A percentile compares a stretch with the other conserved stretches of the same genome.
Evolutionary conservation across 495 filamentous ascomycete species (phyloP).

Genomic region (Aspergillus wentii): DNA sequence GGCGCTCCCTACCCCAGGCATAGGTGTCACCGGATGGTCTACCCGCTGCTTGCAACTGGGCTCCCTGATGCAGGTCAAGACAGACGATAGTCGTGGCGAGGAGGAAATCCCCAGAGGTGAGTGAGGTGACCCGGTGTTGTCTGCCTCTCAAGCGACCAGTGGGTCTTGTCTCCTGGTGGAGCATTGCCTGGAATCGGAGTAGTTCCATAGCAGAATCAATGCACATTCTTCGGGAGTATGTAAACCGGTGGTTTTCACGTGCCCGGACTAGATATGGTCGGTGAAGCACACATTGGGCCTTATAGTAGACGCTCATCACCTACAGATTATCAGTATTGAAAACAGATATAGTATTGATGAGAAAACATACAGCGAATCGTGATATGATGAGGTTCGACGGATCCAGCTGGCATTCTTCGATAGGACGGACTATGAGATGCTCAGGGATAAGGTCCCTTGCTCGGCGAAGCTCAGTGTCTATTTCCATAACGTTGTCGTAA

Average conservation of each 20-base stretch:
- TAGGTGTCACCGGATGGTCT: slow-evolving; percentile 48
- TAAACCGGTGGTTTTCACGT: slow-evolving; percentile 74
- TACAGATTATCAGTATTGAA: slow-evolving; percentile 14
- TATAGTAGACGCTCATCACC: slow-evolving; percentile 86
- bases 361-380: slow-evolving; percentile 55
- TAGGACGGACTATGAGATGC: slow-evolving; percentile 67
- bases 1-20: slow-evolving; percentile 65
- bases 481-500: slow-evolving; percentile 83
- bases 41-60: slow-evolving; percentile 29
- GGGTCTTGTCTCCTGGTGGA: slow-evolving; percentile 69
- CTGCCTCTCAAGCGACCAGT: slow-evolving; percentile 67
- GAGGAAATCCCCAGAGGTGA: slow-evolving; percentile 80
- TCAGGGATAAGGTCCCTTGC: slow-evolving; percentile 67
- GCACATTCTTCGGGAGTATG: slow-evolving; percentile 77
- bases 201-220: slow-evolving; percentile 84
- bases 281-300: slow-evolving; percentile 83
- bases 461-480: slow-evolving; percentile 73
- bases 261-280: slow-evolving; percentile 76
- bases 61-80: slow-evolving; percentile 64
- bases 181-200: slow-evolving; percentile 66
- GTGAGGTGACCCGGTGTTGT: slow-evolving; percentile 67
- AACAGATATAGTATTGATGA: background rate
- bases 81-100: slow-evolving; percentile 84
- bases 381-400: slow-evolving; percentile 79
- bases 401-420: slow-evolving; percentile 75